Base-by-base conservation (phyloP, 2,329 filamentous ascomycete genomes). In the Neospermospora avenae region DNA sequence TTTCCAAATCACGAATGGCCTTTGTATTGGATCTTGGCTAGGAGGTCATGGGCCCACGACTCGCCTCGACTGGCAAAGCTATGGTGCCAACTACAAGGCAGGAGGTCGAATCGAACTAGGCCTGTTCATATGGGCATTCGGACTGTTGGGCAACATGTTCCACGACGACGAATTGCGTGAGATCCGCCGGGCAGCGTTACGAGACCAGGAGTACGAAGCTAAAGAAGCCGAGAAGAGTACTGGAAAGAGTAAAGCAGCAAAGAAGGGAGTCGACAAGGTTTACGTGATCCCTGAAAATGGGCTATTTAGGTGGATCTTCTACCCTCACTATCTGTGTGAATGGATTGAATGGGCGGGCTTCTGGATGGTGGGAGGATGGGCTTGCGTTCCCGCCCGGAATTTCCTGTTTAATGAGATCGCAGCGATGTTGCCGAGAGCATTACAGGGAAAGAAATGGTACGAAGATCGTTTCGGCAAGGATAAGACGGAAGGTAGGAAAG, bases 341-440 rank as follows among this genome's bases (percentile, higher is more conserved):
- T 99, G 95, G 95, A 74, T 96, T 56, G 95, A 99, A 80, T 99
- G 95, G 95, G 74, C 83, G 3, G 95, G 95, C 0, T 99, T 92
- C 74, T 92, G 88, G 79, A 83, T 96, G 74, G 83, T 89, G 67
- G 83, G 87, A 59, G 86, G 86, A 1, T 83, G 79, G 76, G 75
- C 77, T 4, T 91, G 87, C 71, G 77, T 84, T 51, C 93, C 95
- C 0, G 93, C 91, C 24, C 80, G 92, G 69, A 83, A 83, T 54
- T 98, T 98, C 72, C 70, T 96, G 46, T 65, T 96, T 51, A 98
- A 97, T 73, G 92, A 96, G 76, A 77, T 99, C 54, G 77, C 86
- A n/a, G 87, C 89, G 8, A 99, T 98, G 93, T 74, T 96, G 63
- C 93, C 95, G 11, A 81, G 95, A 69, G 93, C 95, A 16, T 77